phyloP scores from a whole-genome alignment of 768 basidiomycete genomes.

The Russula foetens region DNA sequence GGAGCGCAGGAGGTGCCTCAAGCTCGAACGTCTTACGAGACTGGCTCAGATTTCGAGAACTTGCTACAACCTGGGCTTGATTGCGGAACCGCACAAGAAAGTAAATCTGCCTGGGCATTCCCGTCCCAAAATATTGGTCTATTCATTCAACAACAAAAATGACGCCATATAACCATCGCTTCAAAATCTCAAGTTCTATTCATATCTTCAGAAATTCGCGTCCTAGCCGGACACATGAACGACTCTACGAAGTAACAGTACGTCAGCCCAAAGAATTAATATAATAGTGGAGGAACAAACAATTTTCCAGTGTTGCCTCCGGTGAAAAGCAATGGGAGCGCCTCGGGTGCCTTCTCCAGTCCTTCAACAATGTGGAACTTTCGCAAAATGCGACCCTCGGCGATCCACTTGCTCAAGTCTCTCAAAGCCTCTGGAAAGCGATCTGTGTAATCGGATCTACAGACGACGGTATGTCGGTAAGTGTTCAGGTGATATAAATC shows the following conservation, averaged over 20 bases:
- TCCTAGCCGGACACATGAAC: slow-evolving; percentile 43
- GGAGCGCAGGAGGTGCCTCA: too few species aligned
- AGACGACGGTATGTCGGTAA: background rate
- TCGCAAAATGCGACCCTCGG: slow-evolving; percentile 64
- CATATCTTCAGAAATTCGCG: background rate
- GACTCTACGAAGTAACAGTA: slow-evolving; percentile 34
- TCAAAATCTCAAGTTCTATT: background rate
- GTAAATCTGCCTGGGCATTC: too few species aligned
- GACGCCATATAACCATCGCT: too few species aligned
- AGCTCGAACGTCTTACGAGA: too few species aligned
- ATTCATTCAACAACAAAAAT: background rate
- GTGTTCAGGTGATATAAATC: background rate
- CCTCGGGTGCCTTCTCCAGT: slow-evolving; percentile 60
- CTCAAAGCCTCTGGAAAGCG: slow-evolving; percentile 50
- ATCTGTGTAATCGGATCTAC: slow-evolving; percentile 64
- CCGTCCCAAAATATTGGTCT: background rate
- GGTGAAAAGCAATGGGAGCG: slow-evolving; percentile 62
- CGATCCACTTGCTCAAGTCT: slow-evolving; percentile 50
- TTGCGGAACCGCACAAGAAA: too few species aligned
- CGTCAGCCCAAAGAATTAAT: background rate
- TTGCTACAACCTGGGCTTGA: too few species aligned
- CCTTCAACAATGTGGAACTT: slow-evolving; percentile 77
- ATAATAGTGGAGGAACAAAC: slow-evolving; percentile 24
- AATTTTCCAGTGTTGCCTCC: slow-evolving; percentile 80
- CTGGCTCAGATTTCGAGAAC: too few species aligned